These are phyloP conservation scores for Phytophthora podocarpi DNA, from an alignment of 352 stramenopile species.

Conservation along the genomic window DNA sequence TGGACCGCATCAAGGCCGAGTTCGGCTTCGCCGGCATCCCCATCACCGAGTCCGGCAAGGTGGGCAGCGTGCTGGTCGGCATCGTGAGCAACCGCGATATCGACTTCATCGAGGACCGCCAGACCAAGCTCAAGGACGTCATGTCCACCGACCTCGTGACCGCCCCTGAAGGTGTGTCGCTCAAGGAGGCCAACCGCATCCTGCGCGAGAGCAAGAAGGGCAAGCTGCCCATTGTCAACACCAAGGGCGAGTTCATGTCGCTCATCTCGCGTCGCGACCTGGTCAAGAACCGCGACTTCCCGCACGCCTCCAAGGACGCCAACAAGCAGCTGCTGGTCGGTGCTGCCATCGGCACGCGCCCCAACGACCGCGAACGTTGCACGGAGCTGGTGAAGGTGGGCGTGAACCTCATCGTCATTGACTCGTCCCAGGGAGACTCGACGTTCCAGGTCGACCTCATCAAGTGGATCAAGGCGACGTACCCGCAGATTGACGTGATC, in stretches of 20 bases:
- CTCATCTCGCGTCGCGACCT: slow-evolving; percentile 98
- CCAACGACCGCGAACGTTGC: slow-evolving; percentile 95
- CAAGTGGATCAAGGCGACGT: slow-evolving; percentile 96
- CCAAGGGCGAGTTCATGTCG: slow-evolving; percentile 96
- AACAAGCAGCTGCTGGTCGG: slow-evolving; percentile 99
- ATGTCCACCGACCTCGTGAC: slow-evolving; percentile 94
- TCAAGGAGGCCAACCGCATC: slow-evolving; percentile 98
- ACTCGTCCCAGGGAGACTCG: slow-evolving; percentile 99
- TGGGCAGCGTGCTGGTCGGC: slow-evolving; percentile 97
- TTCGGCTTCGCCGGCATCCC: slow-evolving; percentile 99
- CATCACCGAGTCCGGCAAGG: slow-evolving; percentile 98
- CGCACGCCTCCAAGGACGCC: slow-evolving; percentile 95
- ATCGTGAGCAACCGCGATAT: slow-evolving; percentile 99
- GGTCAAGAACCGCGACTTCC: slow-evolving; percentile 98
- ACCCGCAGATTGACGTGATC: slow-evolving; percentile 98
- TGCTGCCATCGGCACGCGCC: slow-evolving; percentile 98
- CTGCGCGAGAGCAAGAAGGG: slow-evolving; percentile 99
- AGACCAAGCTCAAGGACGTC: slow-evolving; percentile 84
- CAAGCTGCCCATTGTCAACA: slow-evolving; percentile 99
- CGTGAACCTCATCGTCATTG: slow-evolving; percentile 99
- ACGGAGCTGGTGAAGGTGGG: slow-evolving; percentile 92
- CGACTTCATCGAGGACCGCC: slow-evolving; percentile 97
- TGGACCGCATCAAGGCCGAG: slow-evolving; percentile 95
- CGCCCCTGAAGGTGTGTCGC: slow-evolving; percentile 93
- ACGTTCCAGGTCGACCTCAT: slow-evolving; percentile 91